These are phyloP conservation scores for Pyrenophora seminiperda DNA, from an alignment of 2,329 filamentous ascomycete species.

Conservation along the genomic window DNA sequence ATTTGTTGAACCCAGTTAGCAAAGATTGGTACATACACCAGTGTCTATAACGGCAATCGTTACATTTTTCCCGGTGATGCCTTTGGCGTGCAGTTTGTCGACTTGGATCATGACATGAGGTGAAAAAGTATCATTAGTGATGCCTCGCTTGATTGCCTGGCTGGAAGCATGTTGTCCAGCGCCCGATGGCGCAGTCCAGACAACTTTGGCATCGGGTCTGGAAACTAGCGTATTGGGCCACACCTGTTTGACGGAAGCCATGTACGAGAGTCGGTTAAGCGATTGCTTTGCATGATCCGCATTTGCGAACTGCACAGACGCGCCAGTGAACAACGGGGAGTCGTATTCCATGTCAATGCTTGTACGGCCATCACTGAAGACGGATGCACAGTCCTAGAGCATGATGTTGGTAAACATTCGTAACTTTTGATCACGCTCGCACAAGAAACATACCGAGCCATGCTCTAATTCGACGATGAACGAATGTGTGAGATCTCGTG, in stretches of 20 bases:
- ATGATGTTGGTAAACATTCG: background rate
- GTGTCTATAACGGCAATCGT: conserved; percentile 53
- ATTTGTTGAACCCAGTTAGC: background rate
- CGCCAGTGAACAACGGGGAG: background rate
- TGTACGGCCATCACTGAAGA: background rate
- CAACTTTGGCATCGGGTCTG: background rate
- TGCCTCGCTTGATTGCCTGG: background rate
- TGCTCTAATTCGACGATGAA: background rate
- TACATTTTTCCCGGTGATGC: conserved; percentile 54
- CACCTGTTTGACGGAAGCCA: background rate
- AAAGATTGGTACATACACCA: conserved; percentile 24
- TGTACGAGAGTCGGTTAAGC: background rate
- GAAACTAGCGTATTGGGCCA: background rate
- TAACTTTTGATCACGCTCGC: background rate
- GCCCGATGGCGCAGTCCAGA: background rate
- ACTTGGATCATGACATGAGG: conserved; percentile 42
- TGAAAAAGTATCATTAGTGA: conserved; percentile 9
- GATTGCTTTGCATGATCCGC: background rate
- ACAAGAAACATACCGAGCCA: background rate
- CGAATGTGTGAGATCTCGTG: background rate
- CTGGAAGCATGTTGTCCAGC: background rate
- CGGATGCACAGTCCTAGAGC: background rate
- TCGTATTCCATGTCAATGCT: background rate
- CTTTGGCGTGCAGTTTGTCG: conserved; percentile 49
- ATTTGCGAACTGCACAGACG: background rate